Evolutionary conservation across 306 rosid species (phyloP).

Genomic region (Gastrolobium bilobum): DNA sequence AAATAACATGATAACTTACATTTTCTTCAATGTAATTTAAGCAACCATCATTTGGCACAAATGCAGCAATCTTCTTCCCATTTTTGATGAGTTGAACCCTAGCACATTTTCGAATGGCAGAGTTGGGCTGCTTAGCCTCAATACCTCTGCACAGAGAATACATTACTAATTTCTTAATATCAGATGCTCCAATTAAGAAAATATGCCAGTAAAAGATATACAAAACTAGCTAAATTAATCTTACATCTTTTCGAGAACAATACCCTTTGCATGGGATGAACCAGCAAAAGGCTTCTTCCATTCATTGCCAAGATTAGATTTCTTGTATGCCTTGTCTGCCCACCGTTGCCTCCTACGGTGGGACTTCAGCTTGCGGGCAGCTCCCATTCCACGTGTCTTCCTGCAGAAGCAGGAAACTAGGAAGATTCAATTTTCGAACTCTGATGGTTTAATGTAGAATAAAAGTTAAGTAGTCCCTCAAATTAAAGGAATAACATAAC

Average conservation of each 20-base stretch:
- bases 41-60: slow-evolving; percentile 88
- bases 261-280: slow-evolving; percentile 88
- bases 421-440: neutral
- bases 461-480: neutral
- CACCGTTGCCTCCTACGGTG: slow-evolving; percentile 76
- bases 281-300: slow-evolving; percentile 94
- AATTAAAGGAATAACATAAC: neutral
- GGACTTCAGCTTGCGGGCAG: slow-evolving; percentile 77
- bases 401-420: slow-evolving; percentile 30
- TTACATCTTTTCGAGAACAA: slow-evolving; percentile 88
- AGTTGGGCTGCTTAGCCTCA: slow-evolving; percentile 92
- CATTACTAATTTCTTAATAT: neutral
- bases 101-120: slow-evolving; percentile 88
- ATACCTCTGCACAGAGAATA: slow-evolving; percentile 65
- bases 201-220: no score
- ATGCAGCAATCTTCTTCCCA: slow-evolving; percentile 89
- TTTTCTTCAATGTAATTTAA: slow-evolving; percentile 80
- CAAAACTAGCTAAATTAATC: neutral
- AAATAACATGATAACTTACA: slow-evolving; percentile 49
- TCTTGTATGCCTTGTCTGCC: slow-evolving; percentile 82
- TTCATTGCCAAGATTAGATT: slow-evolving; percentile 79
- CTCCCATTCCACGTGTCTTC: slow-evolving; percentile 82
- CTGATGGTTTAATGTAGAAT: neutral
- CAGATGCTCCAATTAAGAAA: neutral
- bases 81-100: slow-evolving; percentile 84